Evolutionary conservation across 768 basidiomycete species (phyloP).

Genomic region (Termitomyces sp.): DNA sequence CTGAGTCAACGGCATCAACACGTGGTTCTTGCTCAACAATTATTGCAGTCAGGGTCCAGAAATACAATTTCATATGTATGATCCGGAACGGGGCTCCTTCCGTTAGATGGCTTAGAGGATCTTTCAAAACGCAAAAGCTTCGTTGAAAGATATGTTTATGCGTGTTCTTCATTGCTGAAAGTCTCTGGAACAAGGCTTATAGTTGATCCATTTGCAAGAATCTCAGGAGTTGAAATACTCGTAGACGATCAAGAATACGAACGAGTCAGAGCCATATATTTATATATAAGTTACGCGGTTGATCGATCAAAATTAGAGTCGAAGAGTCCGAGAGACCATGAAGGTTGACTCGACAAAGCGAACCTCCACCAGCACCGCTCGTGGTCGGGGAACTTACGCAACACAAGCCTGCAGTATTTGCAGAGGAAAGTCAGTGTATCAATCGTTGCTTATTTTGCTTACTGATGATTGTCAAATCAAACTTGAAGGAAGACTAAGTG

Average conservation of each 20-base stretch:
- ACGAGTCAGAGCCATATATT: slow-evolving; percentile 5
- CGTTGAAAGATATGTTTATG: background rate
- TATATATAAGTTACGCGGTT: slow-evolving; percentile 1
- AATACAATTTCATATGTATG: background rate
- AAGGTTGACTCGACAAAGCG: slow-evolving; percentile 19
- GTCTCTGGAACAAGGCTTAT: background rate
- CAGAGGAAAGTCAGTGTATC: slow-evolving; percentile 30
- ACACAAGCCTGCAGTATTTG: slow-evolving; percentile 32
- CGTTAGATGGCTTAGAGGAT: background rate
- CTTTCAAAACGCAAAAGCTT: background rate
- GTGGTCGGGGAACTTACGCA: slow-evolving; percentile 32
- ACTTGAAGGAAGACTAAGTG: slow-evolving; percentile 39
- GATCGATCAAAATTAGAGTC: slow-evolving; percentile 8
- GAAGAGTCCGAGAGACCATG: slow-evolving; percentile 10
- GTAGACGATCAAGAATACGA: background rate
- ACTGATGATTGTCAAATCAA: background rate
- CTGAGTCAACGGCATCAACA: background rate
- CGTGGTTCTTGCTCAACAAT: background rate
- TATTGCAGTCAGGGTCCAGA: background rate
- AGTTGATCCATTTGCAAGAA: background rate
- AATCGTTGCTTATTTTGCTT: background rate
- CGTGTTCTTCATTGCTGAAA: background rate
- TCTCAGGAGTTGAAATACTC: background rate
- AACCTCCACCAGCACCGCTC: slow-evolving; percentile 16
- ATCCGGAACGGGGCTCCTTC: background rate